phyloP scores from a whole-genome alignment of 2,329 filamentous ascomycete species.

The Cordyceps cateniannulata region DNA sequence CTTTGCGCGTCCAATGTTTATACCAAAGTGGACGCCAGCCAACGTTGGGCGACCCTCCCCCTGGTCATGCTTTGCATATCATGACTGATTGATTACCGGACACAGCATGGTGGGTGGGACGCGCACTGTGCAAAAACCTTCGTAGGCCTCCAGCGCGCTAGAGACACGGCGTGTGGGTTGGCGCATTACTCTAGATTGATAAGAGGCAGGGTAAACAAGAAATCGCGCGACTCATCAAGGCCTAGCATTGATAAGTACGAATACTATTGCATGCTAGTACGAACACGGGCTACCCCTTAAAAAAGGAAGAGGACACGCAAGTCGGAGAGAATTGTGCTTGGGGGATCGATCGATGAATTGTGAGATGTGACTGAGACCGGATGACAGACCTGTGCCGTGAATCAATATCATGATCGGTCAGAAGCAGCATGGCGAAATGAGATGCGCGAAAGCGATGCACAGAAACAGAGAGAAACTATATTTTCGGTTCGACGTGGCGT shows the following conservation, averaged over 20 bases:
- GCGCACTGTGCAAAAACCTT: background rate
- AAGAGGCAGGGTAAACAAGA: conserved; percentile 6
- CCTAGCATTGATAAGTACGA: background rate
- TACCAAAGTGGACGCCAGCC: conserved; percentile 1
- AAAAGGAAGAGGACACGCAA: background rate
- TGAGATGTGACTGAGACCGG: background rate
- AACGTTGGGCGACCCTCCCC: background rate
- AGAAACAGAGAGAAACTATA: background rate
- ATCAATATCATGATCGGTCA: background rate
- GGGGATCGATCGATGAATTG: background rate
- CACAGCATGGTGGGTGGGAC: background rate
- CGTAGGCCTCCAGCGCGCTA: background rate
- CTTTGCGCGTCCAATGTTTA: background rate
- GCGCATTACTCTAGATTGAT: conserved; percentile 8
- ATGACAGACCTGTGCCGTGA: background rate
- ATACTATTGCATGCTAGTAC: background rate
- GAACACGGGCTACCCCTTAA: background rate
- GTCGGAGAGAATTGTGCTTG: background rate
- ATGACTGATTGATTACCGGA: conserved; percentile 10
- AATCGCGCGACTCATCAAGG: conserved; percentile 1
- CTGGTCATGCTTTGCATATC: conserved; percentile 9
- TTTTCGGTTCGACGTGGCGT: background rate
- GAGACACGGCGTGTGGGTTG: background rate
- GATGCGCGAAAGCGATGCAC: background rate
- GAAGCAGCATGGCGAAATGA: background rate